A percentile compares a stretch with the other conserved stretches of the same genome.
These are phyloP conservation scores for Gracilaria caudata DNA, from an alignment of 23 red algal genomes.

Conservation along the genomic window DNA sequence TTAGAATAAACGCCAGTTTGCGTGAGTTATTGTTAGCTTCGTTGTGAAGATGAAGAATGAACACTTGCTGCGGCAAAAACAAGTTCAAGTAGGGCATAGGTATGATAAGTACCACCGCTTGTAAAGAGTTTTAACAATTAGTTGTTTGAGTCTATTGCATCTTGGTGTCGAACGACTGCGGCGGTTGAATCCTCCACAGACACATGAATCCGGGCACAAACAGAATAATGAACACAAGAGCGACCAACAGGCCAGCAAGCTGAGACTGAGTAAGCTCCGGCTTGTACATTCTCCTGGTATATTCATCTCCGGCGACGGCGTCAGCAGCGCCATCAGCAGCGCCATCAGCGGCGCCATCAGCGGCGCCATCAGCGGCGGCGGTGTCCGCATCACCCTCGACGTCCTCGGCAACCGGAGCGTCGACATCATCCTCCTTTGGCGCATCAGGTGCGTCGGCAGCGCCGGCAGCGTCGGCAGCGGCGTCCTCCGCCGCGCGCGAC, in stretches of 20 bases:
- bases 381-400: background rate
- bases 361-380: background rate
- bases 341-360: background rate
- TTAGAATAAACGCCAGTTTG: slow-evolving; percentile 7
- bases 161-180: slow-evolving; percentile 78
- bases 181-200: slow-evolving; percentile 75
- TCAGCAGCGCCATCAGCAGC: background rate
- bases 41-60: background rate
- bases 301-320: background rate
- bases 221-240: slow-evolving; percentile 64
- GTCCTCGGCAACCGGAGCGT: background rate
- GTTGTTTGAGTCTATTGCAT: slow-evolving; percentile 50
- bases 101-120: background rate
- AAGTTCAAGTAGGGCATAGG: background rate
- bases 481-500: background rate
- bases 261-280: slow-evolving; percentile 44
- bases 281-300: slow-evolving; percentile 10
- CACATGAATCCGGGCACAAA: slow-evolving; percentile 83
- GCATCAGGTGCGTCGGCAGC: slow-evolving; percentile 1
- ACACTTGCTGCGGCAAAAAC: background rate
- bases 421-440: slow-evolving; percentile 8
- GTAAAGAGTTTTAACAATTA: slow-evolving; percentile 24
- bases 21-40: background rate
- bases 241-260: slow-evolving; percentile 68
- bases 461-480: background rate